Evolutionary conservation across 768 basidiomycete genomes (phyloP).

Genomic region (Tricholoma bakamatsutake): DNA sequence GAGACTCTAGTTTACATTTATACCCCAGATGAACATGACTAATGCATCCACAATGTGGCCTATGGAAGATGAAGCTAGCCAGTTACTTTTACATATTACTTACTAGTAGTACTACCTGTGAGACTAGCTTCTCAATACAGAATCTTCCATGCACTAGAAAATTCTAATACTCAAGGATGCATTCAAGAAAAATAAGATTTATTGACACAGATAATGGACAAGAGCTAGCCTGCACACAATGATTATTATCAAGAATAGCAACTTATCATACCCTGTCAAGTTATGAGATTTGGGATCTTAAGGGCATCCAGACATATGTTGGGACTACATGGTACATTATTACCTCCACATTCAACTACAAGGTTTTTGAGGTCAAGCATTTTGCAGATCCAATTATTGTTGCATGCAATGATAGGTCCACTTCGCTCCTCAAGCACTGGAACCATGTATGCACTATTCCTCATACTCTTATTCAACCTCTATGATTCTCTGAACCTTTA

Average conservation of each 20-base stretch:
- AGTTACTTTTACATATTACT: not conserved
- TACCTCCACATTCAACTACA: not conserved
- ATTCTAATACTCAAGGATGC: not conserved
- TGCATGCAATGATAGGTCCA: no score
- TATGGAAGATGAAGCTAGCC: not conserved
- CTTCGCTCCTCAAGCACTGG: no score
- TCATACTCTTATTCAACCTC: no score
- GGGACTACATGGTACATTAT: not conserved
- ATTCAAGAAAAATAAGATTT: not conserved
- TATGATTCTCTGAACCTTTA: no score
- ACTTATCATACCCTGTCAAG: no score
- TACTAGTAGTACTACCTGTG: not conserved
- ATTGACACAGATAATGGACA: not conserved
- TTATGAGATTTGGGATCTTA: not conserved
- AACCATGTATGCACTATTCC: no score
- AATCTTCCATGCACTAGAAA: not conserved
- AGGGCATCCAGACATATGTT: not conserved
- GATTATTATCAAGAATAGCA: no score
- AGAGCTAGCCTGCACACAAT: not conserved
- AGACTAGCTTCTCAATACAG: not conserved
- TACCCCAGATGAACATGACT: not conserved
- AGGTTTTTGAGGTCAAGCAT: not conserved
- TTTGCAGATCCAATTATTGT: constrained; percentile 13
- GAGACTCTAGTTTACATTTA: not conserved
- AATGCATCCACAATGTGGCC: not conserved